Conservation (phyloP, 202 grass and related monocot genomes). For the Setaria italica region DNA sequence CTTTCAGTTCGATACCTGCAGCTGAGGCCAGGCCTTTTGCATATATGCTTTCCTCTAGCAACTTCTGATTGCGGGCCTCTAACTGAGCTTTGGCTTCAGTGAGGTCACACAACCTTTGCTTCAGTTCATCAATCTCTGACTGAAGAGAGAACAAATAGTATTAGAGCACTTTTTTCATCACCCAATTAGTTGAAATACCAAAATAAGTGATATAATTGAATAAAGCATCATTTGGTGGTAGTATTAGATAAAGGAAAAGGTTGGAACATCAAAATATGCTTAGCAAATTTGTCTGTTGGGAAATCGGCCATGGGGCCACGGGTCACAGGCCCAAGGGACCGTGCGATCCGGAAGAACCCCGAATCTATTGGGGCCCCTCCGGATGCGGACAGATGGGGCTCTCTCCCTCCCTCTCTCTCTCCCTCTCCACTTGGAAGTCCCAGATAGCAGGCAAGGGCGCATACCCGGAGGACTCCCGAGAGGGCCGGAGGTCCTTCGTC, state of each 20-base stretch:
- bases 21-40: conserved; percentile 70
- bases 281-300: background rate
- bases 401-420: no score
- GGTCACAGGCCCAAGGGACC: no score
- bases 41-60: conserved; percentile 72
- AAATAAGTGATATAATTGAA: background rate
- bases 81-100: conserved; percentile 67
- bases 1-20: conserved; percentile 72
- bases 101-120: conserved; percentile 57
- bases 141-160: conserved; percentile 36
- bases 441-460: no score
- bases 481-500: no score
- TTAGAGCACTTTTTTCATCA: background rate
- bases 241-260: background rate
- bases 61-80: conserved; percentile 62
- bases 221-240: background rate
- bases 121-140: conserved; percentile 67
- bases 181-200: background rate
- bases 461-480: no score
- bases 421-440: no score
- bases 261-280: background rate
- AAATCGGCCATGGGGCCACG: no score
- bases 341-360: no score
- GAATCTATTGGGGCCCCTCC: no score
- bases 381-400: no score